A percentile compares a stretch with the other conserved stretches of the same genome.
These are phyloP conservation scores for Mikania micrantha DNA, from an alignment of 129 eudicot species.

Conservation along the genomic window DNA sequence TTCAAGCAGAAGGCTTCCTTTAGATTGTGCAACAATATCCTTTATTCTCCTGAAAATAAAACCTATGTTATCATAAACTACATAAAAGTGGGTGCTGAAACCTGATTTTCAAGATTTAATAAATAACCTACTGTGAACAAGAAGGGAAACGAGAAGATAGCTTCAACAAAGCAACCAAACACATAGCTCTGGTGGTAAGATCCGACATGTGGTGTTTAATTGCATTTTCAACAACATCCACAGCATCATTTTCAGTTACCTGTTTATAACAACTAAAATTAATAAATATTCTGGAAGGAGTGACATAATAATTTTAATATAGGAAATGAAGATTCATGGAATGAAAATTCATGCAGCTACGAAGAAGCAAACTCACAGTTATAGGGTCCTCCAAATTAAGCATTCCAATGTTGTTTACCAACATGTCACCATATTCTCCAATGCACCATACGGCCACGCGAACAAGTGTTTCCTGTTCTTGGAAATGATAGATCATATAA, in stretches of 20 bases:
- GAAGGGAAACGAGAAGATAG: slow-evolving; percentile 89
- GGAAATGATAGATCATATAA: slow-evolving; percentile 14
- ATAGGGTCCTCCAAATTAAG: slow-evolving; percentile 85
- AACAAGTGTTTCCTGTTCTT: slow-evolving; percentile 74
- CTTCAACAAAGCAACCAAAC: slow-evolving; percentile 85
- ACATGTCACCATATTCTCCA: slow-evolving; percentile 97
- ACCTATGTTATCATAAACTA: background rate
- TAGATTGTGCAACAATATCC: slow-evolving; percentile 55
- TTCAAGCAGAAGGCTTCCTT: slow-evolving; percentile 90
- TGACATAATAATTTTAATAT: background rate
- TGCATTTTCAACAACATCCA: slow-evolving; percentile 74
- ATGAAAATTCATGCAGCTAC: background rate
- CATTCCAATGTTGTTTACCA: slow-evolving; percentile 68
- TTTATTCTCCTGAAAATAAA: slow-evolving; percentile 68
- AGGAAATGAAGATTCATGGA: slow-evolving; percentile 6
- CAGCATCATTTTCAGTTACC: slow-evolving; percentile 94
- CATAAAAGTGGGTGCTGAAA: background rate
- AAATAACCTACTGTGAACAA: slow-evolving; percentile 70
- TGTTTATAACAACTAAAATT: slow-evolving; percentile 29
- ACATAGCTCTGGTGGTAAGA: slow-evolving; percentile 89
- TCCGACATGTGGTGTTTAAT: slow-evolving; percentile 59
- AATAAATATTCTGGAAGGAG: background rate
- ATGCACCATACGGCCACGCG: slow-evolving; percentile 99
- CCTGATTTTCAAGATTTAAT: slow-evolving; percentile 1
- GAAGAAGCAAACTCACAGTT: slow-evolving; percentile 42